Evolutionary conservation across 164 flowering plant species (phyloP).

Genomic region (Sextonia rubra): DNA sequence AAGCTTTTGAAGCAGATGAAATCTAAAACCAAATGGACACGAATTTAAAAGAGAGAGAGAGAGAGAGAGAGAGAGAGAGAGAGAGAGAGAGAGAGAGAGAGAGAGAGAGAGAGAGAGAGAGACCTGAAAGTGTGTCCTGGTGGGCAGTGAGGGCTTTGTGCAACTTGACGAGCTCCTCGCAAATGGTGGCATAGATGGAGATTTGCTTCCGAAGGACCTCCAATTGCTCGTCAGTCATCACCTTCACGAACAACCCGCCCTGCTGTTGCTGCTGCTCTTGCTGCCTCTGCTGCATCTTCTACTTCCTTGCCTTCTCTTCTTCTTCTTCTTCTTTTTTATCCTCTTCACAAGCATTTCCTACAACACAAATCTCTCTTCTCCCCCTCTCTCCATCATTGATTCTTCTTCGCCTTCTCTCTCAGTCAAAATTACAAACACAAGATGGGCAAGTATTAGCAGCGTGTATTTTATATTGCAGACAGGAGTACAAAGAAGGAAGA

Average conservation of each 20-base stretch:
- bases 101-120: conserved; percentile 16
- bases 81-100: conserved; percentile 19
- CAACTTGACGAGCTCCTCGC: conserved; percentile 77
- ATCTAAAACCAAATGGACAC: not conserved
- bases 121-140: conserved; percentile 53
- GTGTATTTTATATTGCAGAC: not conserved
- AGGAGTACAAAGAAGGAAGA: not conserved
- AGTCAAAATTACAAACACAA: not conserved
- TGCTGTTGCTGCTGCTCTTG: conserved; percentile 8
- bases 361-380: conserved; percentile 6
- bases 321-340: not conserved
- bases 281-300: conserved; percentile 24
- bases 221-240: conserved; percentile 93
- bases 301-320: conserved; percentile 20
- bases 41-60: not conserved
- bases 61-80: conserved; percentile 1
- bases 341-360: conserved; percentile 1
- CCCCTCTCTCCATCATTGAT: conserved; percentile 1
- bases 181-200: conserved; percentile 67
- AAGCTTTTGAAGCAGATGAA: not conserved
- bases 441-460: not conserved
- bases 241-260: conserved; percentile 42
- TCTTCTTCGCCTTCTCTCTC: conserved; percentile 4
- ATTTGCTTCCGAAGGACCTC: conserved; percentile 68
- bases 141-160: conserved; percentile 60